These are phyloP conservation scores for Solanum chmielewskii DNA, from an alignment of 257 asterid species.

Conservation along the genomic window DNA sequence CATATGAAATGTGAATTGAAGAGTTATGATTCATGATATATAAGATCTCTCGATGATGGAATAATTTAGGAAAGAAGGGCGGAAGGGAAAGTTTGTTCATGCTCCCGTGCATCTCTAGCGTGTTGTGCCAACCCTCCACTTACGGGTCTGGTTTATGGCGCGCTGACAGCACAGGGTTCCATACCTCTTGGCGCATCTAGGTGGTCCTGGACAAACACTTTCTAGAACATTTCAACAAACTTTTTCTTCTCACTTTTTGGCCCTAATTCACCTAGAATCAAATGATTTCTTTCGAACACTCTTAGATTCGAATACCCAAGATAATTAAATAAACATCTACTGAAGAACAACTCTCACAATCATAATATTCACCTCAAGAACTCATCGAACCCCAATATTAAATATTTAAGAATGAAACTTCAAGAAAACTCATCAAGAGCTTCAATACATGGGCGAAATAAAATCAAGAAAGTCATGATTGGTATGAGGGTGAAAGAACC, in stretches of 20 bases:
- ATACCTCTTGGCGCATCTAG: not conserved
- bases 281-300: not conserved
- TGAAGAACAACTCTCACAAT: not conserved
- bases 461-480: not conserved
- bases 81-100: not conserved
- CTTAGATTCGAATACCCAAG: not conserved
- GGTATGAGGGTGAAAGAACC: not conserved
- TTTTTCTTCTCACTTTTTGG: not conserved
- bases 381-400: not conserved
- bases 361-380: not conserved
- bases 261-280: not conserved
- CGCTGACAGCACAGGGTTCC: rapidly evolving
- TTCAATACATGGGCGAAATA: not conserved
- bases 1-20: no score
- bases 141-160: not conserved
- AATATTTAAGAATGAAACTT: not conserved
- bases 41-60: no score
- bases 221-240: no score
- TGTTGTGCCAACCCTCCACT: not conserved
- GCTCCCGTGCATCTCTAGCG: not conserved
- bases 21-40: no score
- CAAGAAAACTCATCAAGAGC: not conserved
- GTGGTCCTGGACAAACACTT: not conserved
- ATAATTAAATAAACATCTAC: no score
- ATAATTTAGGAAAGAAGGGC: no score